phyloP scores from a whole-genome alignment of 441 rosid species.

The Brassica balearica region DNA sequence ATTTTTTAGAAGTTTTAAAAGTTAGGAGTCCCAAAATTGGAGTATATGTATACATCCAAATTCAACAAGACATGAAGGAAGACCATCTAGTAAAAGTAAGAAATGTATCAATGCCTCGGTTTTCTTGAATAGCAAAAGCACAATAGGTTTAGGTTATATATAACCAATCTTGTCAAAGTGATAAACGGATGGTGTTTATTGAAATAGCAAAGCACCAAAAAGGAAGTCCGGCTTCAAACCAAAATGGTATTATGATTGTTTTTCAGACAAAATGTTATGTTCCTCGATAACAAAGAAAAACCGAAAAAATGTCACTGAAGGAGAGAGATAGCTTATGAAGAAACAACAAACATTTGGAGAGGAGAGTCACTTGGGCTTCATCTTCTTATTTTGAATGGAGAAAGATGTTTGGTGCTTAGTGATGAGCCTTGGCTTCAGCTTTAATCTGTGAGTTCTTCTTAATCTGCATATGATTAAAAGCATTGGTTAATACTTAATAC shows the following conservation, averaged over 20 bases:
- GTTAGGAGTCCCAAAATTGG: background rate
- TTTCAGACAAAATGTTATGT: constrained; percentile 15
- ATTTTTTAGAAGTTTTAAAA: background rate
- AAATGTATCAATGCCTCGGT: background rate
- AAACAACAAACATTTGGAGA: constrained; percentile 17
- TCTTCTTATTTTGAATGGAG: constrained; percentile 33
- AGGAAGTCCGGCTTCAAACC: constrained; percentile 16
- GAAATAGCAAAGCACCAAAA: constrained; percentile 15
- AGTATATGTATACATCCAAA: background rate
- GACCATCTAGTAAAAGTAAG: background rate
- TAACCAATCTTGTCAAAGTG: background rate
- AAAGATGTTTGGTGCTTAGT: constrained; percentile 29
- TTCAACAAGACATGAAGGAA: background rate
- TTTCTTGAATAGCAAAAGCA: background rate
- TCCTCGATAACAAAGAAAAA: background rate
- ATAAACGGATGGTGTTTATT: constrained; percentile 22
- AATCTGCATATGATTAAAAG: constrained; percentile 24
- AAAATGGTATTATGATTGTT: constrained; percentile 31
- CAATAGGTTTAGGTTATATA: background rate
- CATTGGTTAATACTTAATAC: background rate
- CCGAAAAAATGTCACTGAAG: constrained; percentile 10
- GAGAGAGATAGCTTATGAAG: constrained; percentile 16
- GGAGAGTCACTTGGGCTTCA: constrained; percentile 31
- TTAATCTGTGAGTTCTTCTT: constrained; percentile 37
- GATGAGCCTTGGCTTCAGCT: constrained; percentile 47